These are phyloP conservation scores for Pestalotiopsis fici DNA, from an alignment of 2,329 filamentous ascomycete species.

Conservation along the genomic window DNA sequence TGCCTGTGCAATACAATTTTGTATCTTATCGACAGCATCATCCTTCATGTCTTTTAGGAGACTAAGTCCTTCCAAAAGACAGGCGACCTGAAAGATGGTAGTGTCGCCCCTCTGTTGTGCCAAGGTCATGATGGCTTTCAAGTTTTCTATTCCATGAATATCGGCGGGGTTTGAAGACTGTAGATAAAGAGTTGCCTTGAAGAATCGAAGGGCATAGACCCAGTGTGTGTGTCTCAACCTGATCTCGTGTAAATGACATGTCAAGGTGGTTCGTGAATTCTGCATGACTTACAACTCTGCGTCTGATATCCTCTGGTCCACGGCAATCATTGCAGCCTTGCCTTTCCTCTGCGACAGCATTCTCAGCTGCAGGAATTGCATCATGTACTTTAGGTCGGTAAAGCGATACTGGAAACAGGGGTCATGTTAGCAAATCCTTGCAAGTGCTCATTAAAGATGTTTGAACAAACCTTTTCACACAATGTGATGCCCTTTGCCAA, in stretches of 20 bases:
- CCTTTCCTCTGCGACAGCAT: constrained; percentile 70
- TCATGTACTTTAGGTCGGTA: constrained; percentile 72
- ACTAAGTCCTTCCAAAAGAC: constrained; percentile 68
- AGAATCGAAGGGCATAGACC: constrained; percentile 76
- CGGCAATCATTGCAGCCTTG: constrained; percentile 71
- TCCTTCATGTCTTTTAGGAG: constrained; percentile 65
- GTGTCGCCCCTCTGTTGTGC: constrained; percentile 63
- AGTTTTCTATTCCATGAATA: constrained; percentile 64
- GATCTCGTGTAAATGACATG: constrained; percentile 17
- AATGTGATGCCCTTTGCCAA: constrained; percentile 71
- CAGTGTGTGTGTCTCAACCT: constrained; percentile 67
- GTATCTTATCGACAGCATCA: constrained; percentile 69
- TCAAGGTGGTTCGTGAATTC: background rate
- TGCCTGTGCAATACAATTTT: constrained; percentile 73
- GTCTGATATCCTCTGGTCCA: constrained; percentile 70
- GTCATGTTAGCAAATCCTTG: constrained; percentile 14
- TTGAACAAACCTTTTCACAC: constrained; percentile 58
- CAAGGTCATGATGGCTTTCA: constrained; percentile 62
- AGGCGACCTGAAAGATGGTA: constrained; percentile 65
- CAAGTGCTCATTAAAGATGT: background rate
- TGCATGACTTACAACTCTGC: constrained; percentile 58
- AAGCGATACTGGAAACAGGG: constrained; percentile 47
- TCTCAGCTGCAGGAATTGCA: constrained; percentile 73
- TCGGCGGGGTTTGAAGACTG: constrained; percentile 63
- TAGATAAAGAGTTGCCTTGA: constrained; percentile 70